Evolutionary conservation across 805 yeast genomes (phyloP).

Genomic region (Metschnikowia proteae): DNA sequence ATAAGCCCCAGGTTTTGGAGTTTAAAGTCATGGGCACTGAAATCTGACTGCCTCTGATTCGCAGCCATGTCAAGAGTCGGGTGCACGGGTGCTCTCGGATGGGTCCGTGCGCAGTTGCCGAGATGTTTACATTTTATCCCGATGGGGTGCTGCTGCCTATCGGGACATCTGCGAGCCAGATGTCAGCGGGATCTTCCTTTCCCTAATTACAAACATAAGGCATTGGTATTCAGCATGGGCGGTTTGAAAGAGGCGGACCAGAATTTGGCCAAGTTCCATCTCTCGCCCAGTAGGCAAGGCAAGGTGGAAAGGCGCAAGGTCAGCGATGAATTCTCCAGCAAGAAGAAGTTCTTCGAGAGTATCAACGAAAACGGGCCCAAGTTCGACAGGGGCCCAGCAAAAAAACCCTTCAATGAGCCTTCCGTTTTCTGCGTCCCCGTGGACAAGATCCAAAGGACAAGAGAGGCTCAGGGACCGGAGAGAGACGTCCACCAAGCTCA

Average conservation of each 20-base stretch:
- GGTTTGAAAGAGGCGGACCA: constrained; percentile 1
- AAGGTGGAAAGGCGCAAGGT: background rate
- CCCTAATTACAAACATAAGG: too few species aligned
- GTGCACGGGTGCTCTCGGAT: constrained; percentile 1
- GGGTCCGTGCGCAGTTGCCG: too few species aligned
- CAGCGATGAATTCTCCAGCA: constrained; percentile 1
- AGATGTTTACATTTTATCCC: constrained; percentile 1
- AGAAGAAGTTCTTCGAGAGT: constrained; percentile 2
- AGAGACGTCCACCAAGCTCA: background rate
- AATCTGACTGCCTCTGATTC: background rate
- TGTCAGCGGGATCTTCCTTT: too few species aligned
- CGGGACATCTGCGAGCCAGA: constrained; percentile 1
- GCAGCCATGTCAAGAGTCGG: background rate
- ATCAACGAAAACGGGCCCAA: background rate
- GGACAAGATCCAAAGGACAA: too few species aligned
- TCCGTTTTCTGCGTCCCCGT: background rate
- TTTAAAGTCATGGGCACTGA: too few species aligned
- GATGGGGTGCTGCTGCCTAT: background rate
- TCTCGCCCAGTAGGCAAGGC: constrained; percentile 4
- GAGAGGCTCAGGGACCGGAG: background rate
- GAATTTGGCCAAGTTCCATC: constrained; percentile 9
- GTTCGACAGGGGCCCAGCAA: background rate
- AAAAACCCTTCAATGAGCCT: background rate
- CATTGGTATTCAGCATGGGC: background rate
- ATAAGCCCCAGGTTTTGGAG: too few species aligned